Evolutionary conservation across 2,329 filamentous ascomycete species (phyloP).

Genomic region (Aspergillus calidoustus): DNA sequence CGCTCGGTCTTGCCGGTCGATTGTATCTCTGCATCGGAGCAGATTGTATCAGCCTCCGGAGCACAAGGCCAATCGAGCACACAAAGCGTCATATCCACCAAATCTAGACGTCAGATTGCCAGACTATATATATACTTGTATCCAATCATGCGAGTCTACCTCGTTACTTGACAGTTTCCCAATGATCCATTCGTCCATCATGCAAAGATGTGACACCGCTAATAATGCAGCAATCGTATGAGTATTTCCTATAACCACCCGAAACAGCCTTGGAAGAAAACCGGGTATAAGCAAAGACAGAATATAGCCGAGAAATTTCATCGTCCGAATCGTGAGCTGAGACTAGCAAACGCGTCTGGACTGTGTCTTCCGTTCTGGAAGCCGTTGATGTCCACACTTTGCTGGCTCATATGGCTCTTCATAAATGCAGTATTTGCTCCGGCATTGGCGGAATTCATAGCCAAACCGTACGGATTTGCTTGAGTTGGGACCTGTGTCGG

Average conservation of each 20-base stretch:
- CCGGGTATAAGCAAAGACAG: constrained; percentile 1
- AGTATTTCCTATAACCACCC: constrained; percentile 15
- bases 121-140: constrained; percentile 13
- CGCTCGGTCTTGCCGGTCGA: neutral
- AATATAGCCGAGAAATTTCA: constrained; percentile 8
- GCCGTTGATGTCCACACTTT: constrained; percentile 53
- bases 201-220: constrained; percentile 8
- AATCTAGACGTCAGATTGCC: constrained; percentile 1
- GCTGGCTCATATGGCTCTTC: constrained; percentile 51
- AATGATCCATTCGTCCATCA: neutral
- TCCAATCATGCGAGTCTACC: constrained; percentile 1
- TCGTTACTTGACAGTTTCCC: constrained; percentile 1
- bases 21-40: neutral
- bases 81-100: neutral
- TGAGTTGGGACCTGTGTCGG: constrained; percentile 14
- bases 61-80: neutral
- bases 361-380: constrained; percentile 54
- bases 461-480: constrained; percentile 23
- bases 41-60: neutral
- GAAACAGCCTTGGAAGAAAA: constrained; percentile 10
- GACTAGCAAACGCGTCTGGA: constrained; percentile 55
- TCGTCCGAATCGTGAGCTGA: constrained; percentile 52
- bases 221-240: constrained; percentile 17
- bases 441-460: constrained; percentile 20
- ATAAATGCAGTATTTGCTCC: constrained; percentile 23